Percentiles rank a stretch among this genome's conserved stretches.
These are phyloP conservation scores for Calonectria henricotiae DNA, from an alignment of 2,329 filamentous ascomycete genomes.

Conservation along the genomic window DNA sequence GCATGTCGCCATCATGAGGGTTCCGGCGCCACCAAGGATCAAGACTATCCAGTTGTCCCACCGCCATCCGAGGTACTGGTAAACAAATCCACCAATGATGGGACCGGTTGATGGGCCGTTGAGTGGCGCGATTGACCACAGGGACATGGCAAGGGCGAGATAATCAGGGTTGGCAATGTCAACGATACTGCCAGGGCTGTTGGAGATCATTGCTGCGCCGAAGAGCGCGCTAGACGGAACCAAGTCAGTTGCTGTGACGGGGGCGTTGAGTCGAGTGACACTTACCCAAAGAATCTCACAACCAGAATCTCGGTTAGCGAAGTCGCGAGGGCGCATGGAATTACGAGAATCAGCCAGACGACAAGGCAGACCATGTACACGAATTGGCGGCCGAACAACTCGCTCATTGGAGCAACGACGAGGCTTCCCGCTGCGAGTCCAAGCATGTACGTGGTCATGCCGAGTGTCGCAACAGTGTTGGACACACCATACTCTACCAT, in stretches of 20 bases:
- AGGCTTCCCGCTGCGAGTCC: slow-evolving; percentile 82
- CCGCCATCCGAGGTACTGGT: slow-evolving; percentile 85
- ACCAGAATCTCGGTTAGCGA: slow-evolving; percentile 80
- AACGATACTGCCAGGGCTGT: slow-evolving; percentile 85
- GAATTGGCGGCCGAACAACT: slow-evolving; percentile 78
- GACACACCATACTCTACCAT: slow-evolving; percentile 76
- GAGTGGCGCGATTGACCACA: slow-evolving; percentile 88
- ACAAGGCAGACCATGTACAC: slow-evolving; percentile 79
- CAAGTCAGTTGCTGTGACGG: not conserved
- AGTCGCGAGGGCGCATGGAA: slow-evolving; percentile 80
- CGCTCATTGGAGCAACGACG: slow-evolving; percentile 81
- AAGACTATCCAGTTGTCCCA: slow-evolving; percentile 89
- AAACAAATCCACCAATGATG: slow-evolving; percentile 81
- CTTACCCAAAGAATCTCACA: slow-evolving; percentile 80
- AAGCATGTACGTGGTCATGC: slow-evolving; percentile 84
- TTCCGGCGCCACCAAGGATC: slow-evolving; percentile 78
- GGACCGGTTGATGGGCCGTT: slow-evolving; percentile 74
- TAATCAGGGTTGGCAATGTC: slow-evolving; percentile 88
- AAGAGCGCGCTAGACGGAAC: slow-evolving; percentile 62
- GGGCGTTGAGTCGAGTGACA: slow-evolving; percentile 24
- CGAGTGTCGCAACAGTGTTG: slow-evolving; percentile 78
- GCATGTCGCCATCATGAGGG: slow-evolving; percentile 72
- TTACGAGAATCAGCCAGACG: slow-evolving; percentile 78
- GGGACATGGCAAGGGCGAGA: slow-evolving; percentile 85
- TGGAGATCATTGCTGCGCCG: slow-evolving; percentile 84